Evolutionary conservation across 768 basidiomycete genomes (phyloP).

Genomic region (Coprinopsis sp.): DNA sequence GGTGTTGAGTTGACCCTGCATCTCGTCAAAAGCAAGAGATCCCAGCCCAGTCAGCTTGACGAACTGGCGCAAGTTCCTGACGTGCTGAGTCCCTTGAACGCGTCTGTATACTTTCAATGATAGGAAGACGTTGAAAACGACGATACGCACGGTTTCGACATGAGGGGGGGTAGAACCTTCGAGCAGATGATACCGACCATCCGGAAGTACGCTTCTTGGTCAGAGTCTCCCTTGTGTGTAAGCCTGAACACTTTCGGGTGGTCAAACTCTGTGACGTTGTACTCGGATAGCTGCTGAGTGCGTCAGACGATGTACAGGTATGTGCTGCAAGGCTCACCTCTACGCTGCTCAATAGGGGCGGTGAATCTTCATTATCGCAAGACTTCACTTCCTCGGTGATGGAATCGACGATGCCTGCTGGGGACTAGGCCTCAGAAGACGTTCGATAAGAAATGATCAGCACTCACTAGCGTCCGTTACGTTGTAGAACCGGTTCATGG

Average conservation of each 20-base stretch:
- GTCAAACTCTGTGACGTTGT: not conserved
- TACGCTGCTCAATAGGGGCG: too few species aligned
- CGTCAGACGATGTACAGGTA: too few species aligned
- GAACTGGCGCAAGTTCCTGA: not conserved
- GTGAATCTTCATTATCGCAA: too few species aligned
- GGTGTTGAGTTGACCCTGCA: not conserved
- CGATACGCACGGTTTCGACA: not conserved
- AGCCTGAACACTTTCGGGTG: not conserved
- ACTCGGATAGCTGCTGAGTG: too few species aligned
- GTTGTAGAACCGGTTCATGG: too few species aligned
- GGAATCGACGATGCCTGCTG: too few species aligned
- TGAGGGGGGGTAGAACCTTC: not conserved
- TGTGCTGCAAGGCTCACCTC: too few species aligned
- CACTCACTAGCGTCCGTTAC: too few species aligned
- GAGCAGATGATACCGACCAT: not conserved
- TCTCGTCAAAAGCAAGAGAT: not conserved
- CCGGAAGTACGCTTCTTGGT: not conserved
- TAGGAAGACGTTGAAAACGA: not conserved
- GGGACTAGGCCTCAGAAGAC: too few species aligned
- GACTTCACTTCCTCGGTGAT: too few species aligned
- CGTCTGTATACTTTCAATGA: not conserved
- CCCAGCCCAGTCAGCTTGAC: not conserved
- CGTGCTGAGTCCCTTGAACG: not conserved
- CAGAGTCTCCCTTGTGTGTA: not conserved
- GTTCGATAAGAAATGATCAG: too few species aligned